Percentiles rank a stretch among this genome's conserved stretches.
Evolutionary conservation across 225 moss, liverwort and hornwort species (phyloP).

Genomic region (Pseudoscleropodium purum): DNA sequence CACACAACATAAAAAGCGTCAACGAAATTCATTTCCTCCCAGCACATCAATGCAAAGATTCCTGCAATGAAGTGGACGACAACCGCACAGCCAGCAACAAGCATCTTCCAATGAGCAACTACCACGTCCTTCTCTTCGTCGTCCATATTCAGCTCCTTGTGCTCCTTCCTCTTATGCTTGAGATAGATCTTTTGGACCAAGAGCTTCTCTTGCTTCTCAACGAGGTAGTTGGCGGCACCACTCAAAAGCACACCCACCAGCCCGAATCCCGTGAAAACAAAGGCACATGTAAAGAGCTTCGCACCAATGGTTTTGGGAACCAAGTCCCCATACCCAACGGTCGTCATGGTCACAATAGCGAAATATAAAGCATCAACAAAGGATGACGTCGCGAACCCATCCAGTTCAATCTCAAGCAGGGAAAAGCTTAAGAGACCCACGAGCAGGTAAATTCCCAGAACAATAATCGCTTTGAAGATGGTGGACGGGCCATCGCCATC

Average conservation of each 20-base stretch:
- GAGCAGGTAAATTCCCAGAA: slow-evolving; percentile 21
- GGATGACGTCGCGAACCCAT: slow-evolving; percentile 16
- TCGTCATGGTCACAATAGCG: slow-evolving; percentile 50
- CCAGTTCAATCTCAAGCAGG: slow-evolving; percentile 13
- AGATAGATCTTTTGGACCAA: slow-evolving; percentile 32
- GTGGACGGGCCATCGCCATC: slow-evolving; percentile 4
- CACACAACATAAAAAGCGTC: slow-evolving; percentile 70
- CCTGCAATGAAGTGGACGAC: slow-evolving; percentile 32
- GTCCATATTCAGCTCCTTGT: background rate
- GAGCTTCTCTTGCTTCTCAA: slow-evolving; percentile 72
- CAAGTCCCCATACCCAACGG: slow-evolving; percentile 44
- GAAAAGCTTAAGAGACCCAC: slow-evolving; percentile 34
- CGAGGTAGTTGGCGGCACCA: slow-evolving; percentile 66
- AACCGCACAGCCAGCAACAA: slow-evolving; percentile 23
- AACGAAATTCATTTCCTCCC: slow-evolving; percentile 42
- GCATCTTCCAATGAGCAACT: slow-evolving; percentile 49
- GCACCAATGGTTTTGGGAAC: slow-evolving; percentile 22
- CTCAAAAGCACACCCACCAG: slow-evolving; percentile 60
- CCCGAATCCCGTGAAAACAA: slow-evolving; percentile 63
- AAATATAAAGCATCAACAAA: slow-evolving; percentile 49
- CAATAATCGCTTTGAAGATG: slow-evolving; percentile 17
- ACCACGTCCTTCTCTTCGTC: slow-evolving; percentile 7
- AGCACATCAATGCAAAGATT: slow-evolving; percentile 33
- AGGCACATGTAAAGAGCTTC: slow-evolving; percentile 70
- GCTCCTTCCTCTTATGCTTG: slow-evolving; percentile 1